phyloP scores from a whole-genome alignment of 768 basidiomycete genomes.

The Inosperma sp. region DNA sequence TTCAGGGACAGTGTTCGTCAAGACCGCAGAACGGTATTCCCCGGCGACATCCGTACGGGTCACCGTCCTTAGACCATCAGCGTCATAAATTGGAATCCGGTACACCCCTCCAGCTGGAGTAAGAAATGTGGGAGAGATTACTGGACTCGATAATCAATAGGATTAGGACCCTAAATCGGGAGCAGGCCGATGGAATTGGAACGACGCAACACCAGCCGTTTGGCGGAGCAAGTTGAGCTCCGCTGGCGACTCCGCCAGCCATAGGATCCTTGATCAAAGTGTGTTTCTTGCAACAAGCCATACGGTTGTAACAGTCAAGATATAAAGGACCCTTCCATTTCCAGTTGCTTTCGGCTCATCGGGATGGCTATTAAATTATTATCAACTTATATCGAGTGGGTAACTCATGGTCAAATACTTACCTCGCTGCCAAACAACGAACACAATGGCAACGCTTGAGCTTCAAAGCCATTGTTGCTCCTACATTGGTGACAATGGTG shows the following conservation, averaged over 20 bases:
- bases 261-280: conserved; percentile 25
- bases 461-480: too few relatives aligned
- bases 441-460: too few relatives aligned
- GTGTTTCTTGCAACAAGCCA: conserved; percentile 39
- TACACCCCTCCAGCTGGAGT: neutral
- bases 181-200: neutral
- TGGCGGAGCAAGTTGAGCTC: neutral
- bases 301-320: conserved; percentile 45
- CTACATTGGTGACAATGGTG: too few relatives aligned
- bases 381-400: too few relatives aligned
- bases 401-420: too few relatives aligned
- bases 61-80: conserved; percentile 2
- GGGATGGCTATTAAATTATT: conserved; percentile 24
- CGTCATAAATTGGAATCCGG: conserved; percentile 4
- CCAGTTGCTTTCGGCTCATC: conserved; percentile 19
- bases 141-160: neutral
- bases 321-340: conserved; percentile 37
- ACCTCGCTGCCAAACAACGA: too few relatives aligned
- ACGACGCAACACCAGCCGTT: neutral
- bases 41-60: neutral
- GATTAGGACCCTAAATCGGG: neutral
- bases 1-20: neutral
- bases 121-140: neutral
- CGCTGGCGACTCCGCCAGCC: neutral
- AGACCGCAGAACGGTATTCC: neutral